Conservation (phyloP, 345 rosid genomes). For the Trapa bicornis region DNA sequence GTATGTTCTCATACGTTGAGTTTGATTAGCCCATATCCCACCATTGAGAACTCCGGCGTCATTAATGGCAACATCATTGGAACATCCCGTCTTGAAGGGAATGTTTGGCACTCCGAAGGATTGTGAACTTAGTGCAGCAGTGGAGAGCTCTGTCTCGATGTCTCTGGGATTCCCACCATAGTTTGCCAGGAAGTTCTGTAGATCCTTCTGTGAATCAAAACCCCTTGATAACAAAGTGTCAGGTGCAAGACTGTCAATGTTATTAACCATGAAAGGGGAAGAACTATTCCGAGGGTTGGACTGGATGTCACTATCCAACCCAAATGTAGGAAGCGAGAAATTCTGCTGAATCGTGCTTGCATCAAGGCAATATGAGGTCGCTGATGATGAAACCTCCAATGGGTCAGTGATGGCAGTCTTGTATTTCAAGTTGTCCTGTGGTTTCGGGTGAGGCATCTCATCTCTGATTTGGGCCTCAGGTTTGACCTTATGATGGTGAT, state of each 20-base stretch:
- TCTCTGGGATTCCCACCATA: slow-evolving; percentile 70
- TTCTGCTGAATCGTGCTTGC: slow-evolving; percentile 63
- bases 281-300: slow-evolving; percentile 46
- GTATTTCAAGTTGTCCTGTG: slow-evolving; percentile 47
- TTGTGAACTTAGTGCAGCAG: slow-evolving; percentile 81
- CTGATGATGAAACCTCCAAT: slow-evolving; percentile 84
- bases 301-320: slow-evolving; percentile 68
- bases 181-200: slow-evolving; percentile 78
- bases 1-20: slow-evolving; percentile 86
- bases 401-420: slow-evolving; percentile 58
- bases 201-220: slow-evolving; percentile 87
- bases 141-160: slow-evolving; percentile 80
- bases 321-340: slow-evolving; percentile 55
- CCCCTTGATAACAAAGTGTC: slow-evolving; percentile 77
- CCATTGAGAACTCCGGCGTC: slow-evolving; percentile 68
- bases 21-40: slow-evolving; percentile 73
- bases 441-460: slow-evolving; percentile 45
- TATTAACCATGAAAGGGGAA: slow-evolving; percentile 46
- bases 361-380: slow-evolving; percentile 87
- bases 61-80: slow-evolving; percentile 60
- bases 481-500: slow-evolving; percentile 36
- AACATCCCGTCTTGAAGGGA: slow-evolving; percentile 58
- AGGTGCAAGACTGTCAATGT: slow-evolving; percentile 51
- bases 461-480: slow-evolving; percentile 44
- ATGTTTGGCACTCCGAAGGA: slow-evolving; percentile 79